phyloP scores from a whole-genome alignment of 2,329 filamentous ascomycete species.

The Arachnomyces sp. region DNA sequence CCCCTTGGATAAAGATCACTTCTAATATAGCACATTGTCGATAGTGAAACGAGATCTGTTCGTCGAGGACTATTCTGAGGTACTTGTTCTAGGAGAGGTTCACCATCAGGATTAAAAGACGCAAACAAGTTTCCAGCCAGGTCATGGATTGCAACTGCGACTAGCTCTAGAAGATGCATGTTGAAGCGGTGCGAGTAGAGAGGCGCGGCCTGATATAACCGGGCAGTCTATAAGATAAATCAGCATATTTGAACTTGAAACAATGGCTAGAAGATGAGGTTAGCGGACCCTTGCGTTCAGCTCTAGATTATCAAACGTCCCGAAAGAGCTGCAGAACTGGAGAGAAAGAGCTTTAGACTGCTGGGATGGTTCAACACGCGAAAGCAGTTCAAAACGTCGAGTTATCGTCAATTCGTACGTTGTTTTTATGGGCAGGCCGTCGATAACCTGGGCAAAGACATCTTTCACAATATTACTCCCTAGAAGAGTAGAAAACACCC shows the following conservation, averaged over 20 bases:
- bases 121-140: slow-evolving; percentile 3
- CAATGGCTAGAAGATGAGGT: neutral
- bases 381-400: slow-evolving; percentile 1
- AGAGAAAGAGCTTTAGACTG: neutral
- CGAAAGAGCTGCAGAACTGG: neutral
- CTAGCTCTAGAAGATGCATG: slow-evolving; percentile 6
- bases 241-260: neutral
- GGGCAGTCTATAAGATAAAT: slow-evolving; percentile 1
- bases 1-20: slow-evolving; percentile 1
- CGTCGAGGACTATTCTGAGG: neutral
- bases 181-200: slow-evolving; percentile 1
- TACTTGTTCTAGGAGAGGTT: neutral
- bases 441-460: slow-evolving; percentile 5
- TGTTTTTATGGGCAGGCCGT: slow-evolving; percentile 1
- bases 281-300: slow-evolving; percentile 1
- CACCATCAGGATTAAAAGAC: slow-evolving; percentile 1
- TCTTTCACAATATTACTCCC: neutral
- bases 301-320: neutral
- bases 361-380: neutral
- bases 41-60: neutral
- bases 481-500: slow-evolving; percentile 1
- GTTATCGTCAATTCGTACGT: slow-evolving; percentile 3
- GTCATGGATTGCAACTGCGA: slow-evolving; percentile 2
- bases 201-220: neutral
- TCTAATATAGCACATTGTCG: neutral